Percentiles rank a stretch among this genome's conserved stretches.
Conservation (phyloP, 495 filamentous ascomycete genomes). For the Annulohypoxylon maeteangense region DNA sequence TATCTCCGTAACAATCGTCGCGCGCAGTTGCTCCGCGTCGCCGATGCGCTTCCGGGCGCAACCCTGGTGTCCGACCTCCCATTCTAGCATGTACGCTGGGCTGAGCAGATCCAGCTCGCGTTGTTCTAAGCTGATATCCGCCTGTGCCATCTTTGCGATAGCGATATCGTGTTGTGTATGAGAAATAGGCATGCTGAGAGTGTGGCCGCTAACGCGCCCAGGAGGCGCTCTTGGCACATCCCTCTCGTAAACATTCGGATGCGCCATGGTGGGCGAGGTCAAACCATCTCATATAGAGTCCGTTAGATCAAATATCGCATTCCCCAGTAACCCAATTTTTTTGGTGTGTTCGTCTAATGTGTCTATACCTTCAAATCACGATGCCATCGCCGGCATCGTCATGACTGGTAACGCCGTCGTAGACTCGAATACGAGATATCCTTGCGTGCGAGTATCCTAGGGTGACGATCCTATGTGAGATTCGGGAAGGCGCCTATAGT, state of each 20-base stretch:
- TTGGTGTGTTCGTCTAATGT: neutral
- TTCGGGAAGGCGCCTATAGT: slow-evolving; percentile 4
- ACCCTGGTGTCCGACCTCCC: neutral
- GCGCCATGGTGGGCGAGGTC: neutral
- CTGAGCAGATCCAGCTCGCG: slow-evolving; percentile 3
- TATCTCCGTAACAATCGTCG: neutral
- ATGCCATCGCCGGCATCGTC: neutral
- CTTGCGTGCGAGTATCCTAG: neutral
- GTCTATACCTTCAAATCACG: neutral
- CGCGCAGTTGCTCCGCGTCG: slow-evolving; percentile 30
- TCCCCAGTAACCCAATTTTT: no score
- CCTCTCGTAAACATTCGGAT: neutral
- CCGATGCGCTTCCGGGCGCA: slow-evolving; percentile 21
- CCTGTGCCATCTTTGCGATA: neutral
- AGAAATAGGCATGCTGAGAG: neutral
- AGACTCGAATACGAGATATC: neutral
- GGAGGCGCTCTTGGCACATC: neutral
- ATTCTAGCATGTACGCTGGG: slow-evolving; percentile 39
- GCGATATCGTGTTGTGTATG: neutral
- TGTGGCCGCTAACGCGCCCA: neutral
- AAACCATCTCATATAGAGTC: neutral
- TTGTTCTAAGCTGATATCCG: slow-evolving; percentile 7
- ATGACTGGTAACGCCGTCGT: neutral
- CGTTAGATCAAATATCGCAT: neutral
- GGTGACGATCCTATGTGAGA: slow-evolving; percentile 6